Evolutionary conservation across 495 filamentous ascomycete genomes (phyloP), one percentile per base, ranked within the genome.

Genomic region (Hyaloscypha hepaticicola): DNA sequence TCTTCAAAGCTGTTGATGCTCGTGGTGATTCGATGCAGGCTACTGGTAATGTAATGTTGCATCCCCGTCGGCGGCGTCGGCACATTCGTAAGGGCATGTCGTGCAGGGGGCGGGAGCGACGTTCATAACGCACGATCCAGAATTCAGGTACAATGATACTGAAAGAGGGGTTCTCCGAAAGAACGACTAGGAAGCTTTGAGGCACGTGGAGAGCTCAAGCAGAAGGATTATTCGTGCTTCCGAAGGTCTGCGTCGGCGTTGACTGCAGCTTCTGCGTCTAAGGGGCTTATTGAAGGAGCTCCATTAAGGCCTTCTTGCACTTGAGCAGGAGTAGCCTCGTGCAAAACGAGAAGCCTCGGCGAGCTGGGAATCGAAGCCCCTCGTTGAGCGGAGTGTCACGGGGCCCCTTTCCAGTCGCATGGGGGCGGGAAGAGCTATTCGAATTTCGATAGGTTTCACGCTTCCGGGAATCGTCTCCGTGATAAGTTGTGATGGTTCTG

Each of bases 51-150:
- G 8, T 8, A 53, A 27, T 25, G 21, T 5, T 9, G 50, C 9
- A 4, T n/a, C 16, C 9, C 8, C 7, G n/a, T 24, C 22, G 50
- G 50, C 50, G 25, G 50, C 50, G 24, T 53, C 22, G 25, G 50
- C 25, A 21, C 22, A 50, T 45, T 45, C 38, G 8, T 45, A 24
- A 5, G 5, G 19, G 5, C 19, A 53, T 53, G 50, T 25, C 50
- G n/a, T 53, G 12, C 50, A 53, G 50, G 50, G 50, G 50, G 12
- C 50, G n/a, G n/a, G 50, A 26, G 7, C n/a, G 50, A 53, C 25
- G 5, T 5, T 53, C 50, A 53, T 6, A 7, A 21, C n/a, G 38
- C 8, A 14, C 8, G 19, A 3, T 16, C 38, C 38, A 45, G 11
- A 9, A 16, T 19, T 45, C 38, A 45, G 38, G 38, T 11, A 45